Evolutionary conservation across 768 basidiomycete species (phyloP).

Genomic region (Leucogyrophana mollusca): DNA sequence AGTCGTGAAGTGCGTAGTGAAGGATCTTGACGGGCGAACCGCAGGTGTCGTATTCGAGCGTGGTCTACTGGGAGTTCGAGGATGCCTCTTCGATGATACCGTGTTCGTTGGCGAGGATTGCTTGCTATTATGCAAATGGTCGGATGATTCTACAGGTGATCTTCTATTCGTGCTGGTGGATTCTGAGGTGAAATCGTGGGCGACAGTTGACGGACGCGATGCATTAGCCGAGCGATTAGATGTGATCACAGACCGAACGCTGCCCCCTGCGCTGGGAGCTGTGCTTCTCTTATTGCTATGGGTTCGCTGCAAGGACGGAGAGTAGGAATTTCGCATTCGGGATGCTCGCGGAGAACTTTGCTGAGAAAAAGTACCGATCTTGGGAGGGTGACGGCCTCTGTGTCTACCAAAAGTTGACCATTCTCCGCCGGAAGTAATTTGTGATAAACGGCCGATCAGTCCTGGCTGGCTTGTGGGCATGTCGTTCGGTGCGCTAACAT

Average conservation of each 20-base stretch:
- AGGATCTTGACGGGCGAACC: conserved; percentile 10
- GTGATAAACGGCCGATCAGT: conserved; percentile 17
- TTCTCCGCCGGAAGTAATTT: conserved; percentile 17
- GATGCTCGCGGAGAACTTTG: conserved; percentile 10
- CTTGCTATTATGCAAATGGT: conserved; percentile 18
- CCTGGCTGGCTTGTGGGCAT: conserved; percentile 4
- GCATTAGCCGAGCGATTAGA: conserved; percentile 16
- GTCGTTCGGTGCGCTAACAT: conserved; percentile 10
- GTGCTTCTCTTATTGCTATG: conserved; percentile 1
- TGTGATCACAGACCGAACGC: conserved; percentile 17
- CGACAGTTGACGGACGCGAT: conserved; percentile 12
- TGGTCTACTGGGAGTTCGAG: conserved; percentile 23
- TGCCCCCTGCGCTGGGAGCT: conserved; percentile 12
- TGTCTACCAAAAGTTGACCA: conserved; percentile 38
- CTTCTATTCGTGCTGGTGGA: conserved; percentile 4
- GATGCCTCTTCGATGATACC: conserved; percentile 23
- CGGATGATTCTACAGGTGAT: conserved; percentile 20
- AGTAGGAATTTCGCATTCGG: conserved; percentile 12
- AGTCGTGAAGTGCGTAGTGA: conserved; percentile 22
- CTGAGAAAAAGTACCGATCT: conserved; percentile 14
- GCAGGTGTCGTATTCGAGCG: conserved; percentile 17
- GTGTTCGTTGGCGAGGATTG: conserved; percentile 30
- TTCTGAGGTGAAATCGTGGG: conserved; percentile 8
- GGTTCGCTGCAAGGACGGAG: conserved; percentile 18
- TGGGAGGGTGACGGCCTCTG: conserved; percentile 13